phyloP scores from a whole-genome alignment of 805 yeast species.

The Candida peoriensis region DNA sequence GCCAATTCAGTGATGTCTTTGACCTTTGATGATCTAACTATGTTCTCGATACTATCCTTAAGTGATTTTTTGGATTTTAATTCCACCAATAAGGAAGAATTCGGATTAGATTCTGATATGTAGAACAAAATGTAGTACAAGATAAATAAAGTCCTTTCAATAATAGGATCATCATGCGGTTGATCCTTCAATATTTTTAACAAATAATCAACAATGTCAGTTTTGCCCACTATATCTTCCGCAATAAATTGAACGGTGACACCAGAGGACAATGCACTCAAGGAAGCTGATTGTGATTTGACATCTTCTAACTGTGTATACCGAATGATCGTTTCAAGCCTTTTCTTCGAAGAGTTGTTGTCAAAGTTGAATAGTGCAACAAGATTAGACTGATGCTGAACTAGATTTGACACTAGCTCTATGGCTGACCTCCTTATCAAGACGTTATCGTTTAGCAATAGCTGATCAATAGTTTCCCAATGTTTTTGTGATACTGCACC shows the following conservation, averaged over 20 bases:
- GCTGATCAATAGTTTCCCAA: slow-evolving; percentile 42
- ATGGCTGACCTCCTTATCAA: slow-evolving; percentile 54
- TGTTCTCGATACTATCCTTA: slow-evolving; percentile 3
- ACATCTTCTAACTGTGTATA: slow-evolving; percentile 33
- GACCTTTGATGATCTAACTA: slow-evolving; percentile 1
- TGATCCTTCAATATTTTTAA: slow-evolving; percentile 24
- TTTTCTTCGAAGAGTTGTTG: slow-evolving; percentile 28
- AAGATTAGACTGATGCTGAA: slow-evolving; percentile 33
- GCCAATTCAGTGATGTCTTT: slow-evolving; percentile 15
- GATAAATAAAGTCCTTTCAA: slow-evolving; percentile 29
- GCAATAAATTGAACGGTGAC: slow-evolving; percentile 32
- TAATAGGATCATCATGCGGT: slow-evolving; percentile 23
- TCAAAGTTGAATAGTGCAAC: slow-evolving; percentile 58
- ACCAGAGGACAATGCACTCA: slow-evolving; percentile 32
- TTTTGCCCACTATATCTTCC: slow-evolving; percentile 22
- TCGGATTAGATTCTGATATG: slow-evolving; percentile 17
- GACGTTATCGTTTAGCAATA: slow-evolving; percentile 39
- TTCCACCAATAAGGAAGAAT: not conserved
- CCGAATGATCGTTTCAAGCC: slow-evolving; percentile 38
- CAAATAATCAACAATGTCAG: slow-evolving; percentile 23
- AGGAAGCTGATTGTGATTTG: slow-evolving; percentile 38
- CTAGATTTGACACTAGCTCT: slow-evolving; percentile 61
- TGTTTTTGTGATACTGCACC: slow-evolving; percentile 28
- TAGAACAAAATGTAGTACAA: slow-evolving; percentile 21
- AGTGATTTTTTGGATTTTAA: slow-evolving; percentile 4